These are phyloP conservation scores for Alternaria postmessia DNA, from an alignment of 2,329 filamentous ascomycete genomes.

Conservation along the genomic window DNA sequence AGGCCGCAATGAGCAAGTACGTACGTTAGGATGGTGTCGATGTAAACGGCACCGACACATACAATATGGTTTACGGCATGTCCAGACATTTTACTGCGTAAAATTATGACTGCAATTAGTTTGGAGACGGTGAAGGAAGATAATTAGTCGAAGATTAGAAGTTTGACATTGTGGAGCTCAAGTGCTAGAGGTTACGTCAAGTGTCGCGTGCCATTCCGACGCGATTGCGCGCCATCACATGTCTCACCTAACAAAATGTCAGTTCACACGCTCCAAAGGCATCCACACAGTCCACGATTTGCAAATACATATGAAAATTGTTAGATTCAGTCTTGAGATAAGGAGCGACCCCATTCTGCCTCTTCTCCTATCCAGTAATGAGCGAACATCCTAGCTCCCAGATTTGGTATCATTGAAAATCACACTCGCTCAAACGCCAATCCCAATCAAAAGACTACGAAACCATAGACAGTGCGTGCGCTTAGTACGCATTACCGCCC, in stretches of 20 bases:
- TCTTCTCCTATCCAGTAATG: conserved; percentile 16
- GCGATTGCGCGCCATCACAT: conserved; percentile 7
- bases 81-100: background rate
- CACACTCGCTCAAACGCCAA: conserved; percentile 28
- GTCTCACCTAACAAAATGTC: background rate
- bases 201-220: background rate
- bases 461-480: background rate
- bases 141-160: background rate
- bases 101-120: background rate
- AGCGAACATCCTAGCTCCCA: conserved; percentile 18
- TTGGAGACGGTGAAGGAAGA: background rate
- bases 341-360: background rate
- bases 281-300: fast-evolving
- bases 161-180: conserved; percentile 10
- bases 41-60: conserved; percentile 72
- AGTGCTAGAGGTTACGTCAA: conserved; percentile 11
- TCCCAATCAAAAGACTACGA: conserved; percentile 3
- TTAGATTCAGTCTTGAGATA: background rate
- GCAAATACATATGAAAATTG: background rate
- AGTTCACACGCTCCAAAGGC: background rate
- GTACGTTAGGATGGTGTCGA: conserved; percentile 67
- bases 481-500: conserved; percentile 23
- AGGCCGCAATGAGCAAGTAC: background rate
- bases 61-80: conserved; percentile 60
- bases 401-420: conserved; percentile 27